Percentiles rank a stretch among this genome's conserved stretches.
phyloP scores from a whole-genome alignment of 805 yeast species.

The Candida vaughaniae region DNA sequence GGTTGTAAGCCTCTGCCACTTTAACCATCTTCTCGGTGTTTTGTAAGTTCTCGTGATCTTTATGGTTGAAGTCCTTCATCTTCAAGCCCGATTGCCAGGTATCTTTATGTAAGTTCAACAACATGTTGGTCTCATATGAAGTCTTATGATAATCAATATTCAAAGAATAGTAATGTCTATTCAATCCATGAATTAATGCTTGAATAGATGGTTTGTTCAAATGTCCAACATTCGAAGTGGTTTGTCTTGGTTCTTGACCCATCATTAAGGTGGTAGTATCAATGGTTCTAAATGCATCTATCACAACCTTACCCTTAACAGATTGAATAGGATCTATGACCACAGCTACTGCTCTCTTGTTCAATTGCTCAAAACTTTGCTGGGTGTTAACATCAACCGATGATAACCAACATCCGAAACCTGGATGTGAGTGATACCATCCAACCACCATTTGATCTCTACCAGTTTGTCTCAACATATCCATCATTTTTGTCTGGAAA shows the following conservation, averaged over 20 bases:
- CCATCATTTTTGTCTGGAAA: slow-evolving; percentile 99
- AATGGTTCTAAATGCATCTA: slow-evolving; percentile 95
- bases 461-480: slow-evolving; percentile 98
- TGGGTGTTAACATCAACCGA: slow-evolving; percentile 97
- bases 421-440: slow-evolving; percentile 99
- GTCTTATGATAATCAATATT: slow-evolving; percentile 95
- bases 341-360: slow-evolving; percentile 95
- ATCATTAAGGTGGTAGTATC: slow-evolving; percentile 84
- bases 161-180: slow-evolving; percentile 93
- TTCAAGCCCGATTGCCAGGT: slow-evolving; percentile 94
- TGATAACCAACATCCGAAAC: slow-evolving; percentile 99
- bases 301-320: slow-evolving; percentile 97
- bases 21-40: slow-evolving; percentile 79
- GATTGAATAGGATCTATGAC: slow-evolving; percentile 98
- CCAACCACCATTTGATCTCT: slow-evolving; percentile 99
- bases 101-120: slow-evolving; percentile 88
- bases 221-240: slow-evolving; percentile 93
- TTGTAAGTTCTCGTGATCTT: slow-evolving; percentile 72
- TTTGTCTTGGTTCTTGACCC: slow-evolving; percentile 97
- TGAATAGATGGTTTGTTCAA: slow-evolving; percentile 95
- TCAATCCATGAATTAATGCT: slow-evolving; percentile 94
- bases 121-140: slow-evolving; percentile 87
- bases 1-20: slow-evolving; percentile 85
- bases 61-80: slow-evolving; percentile 71
- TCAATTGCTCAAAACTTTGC: slow-evolving; percentile 94